phyloP scores from a whole-genome alignment of 2,329 filamentous ascomycete genomes.

The Penicillium crustosum region DNA sequence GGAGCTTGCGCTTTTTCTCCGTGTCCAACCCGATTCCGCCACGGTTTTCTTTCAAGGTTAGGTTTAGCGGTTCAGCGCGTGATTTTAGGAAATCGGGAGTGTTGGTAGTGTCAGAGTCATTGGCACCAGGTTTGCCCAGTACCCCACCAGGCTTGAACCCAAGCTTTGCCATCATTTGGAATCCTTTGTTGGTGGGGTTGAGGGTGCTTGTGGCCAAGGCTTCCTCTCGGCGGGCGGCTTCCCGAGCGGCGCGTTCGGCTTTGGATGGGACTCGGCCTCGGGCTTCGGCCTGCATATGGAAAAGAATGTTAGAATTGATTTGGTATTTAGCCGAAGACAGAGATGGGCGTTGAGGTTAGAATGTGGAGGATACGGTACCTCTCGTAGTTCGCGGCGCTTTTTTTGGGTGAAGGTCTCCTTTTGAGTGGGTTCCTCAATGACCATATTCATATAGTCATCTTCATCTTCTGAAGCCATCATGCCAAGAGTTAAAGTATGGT shows the following conservation, averaged over 20 bases:
- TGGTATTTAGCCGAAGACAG: slow-evolving; percentile 55
- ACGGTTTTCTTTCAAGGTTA: slow-evolving; percentile 74
- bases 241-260: slow-evolving; percentile 74
- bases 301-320: slow-evolving; percentile 12
- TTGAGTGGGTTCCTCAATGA: slow-evolving; percentile 66
- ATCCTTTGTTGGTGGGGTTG: slow-evolving; percentile 74
- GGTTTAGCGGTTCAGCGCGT: slow-evolving; percentile 69
- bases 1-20: slow-evolving; percentile 75
- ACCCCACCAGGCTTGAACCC: slow-evolving; percentile 77
- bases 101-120: neutral
- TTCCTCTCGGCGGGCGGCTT: slow-evolving; percentile 68
- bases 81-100: slow-evolving; percentile 31
- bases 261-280: slow-evolving; percentile 71
- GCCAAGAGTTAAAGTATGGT: neutral
- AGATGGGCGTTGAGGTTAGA: neutral
- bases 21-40: slow-evolving; percentile 81
- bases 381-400: slow-evolving; percentile 54
- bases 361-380: slow-evolving; percentile 33
- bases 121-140: slow-evolving; percentile 63
- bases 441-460: slow-evolving; percentile 98
- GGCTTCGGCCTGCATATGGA: slow-evolving; percentile 59
- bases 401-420: slow-evolving; percentile 65
- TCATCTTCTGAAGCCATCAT: slow-evolving; percentile 53
- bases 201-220: slow-evolving; percentile 75
- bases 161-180: slow-evolving; percentile 96